Evolutionary conservation across 202 grass and related monocot species (phyloP), one percentile per base, ranked within the genome.

Genomic region (Sporobolus alterniflorus): DNA sequence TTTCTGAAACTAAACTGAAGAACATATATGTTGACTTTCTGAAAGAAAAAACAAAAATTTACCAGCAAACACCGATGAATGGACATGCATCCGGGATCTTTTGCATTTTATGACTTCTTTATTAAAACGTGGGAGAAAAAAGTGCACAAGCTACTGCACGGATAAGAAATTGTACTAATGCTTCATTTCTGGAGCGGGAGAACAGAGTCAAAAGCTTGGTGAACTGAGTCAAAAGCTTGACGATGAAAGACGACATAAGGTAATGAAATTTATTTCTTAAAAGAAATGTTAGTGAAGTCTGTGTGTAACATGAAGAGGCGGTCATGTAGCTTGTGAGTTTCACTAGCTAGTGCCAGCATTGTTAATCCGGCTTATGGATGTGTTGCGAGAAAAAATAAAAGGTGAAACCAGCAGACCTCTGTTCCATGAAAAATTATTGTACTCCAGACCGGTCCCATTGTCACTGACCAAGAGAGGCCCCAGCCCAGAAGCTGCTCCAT

Each of bases 381-480:
- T 5, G n/a, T n/a, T n/a, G 21, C 13, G 33, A 13, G 12, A 24
- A 54, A 1, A 40, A 50, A 28, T 17, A 13, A 5, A 34, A 39
- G 31, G 20, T 1, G 28, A 78, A 42, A 78, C 11, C 1, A 62
- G 17, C 21, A 28, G 33, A 97, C 94, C 91, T 75, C 89, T 75
- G 74, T 93, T 93, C 94, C 94, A 97, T 59, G 94, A 84, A 86
- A 91, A 92, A 49, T 70, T 83, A 75, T 97, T 89, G 85, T 93
- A 93, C 72, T 89, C 80, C 55, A 97, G 83, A 57, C 88, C 86
- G 14, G 86, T 86, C 15, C 88, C 94, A 70, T 89, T 84, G 79
- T 63, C 90, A 33, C 89, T 93, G 21, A 97, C 86, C 55, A 83
- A 81, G n/a, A 93, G 81, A 70, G 94, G 91, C 9, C 94, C 90